Percentiles rank a stretch among this genome's conserved stretches.
Evolutionary conservation across 2,329 filamentous ascomycete genomes (phyloP).

Genomic region (Aspergillus sojae): DNA sequence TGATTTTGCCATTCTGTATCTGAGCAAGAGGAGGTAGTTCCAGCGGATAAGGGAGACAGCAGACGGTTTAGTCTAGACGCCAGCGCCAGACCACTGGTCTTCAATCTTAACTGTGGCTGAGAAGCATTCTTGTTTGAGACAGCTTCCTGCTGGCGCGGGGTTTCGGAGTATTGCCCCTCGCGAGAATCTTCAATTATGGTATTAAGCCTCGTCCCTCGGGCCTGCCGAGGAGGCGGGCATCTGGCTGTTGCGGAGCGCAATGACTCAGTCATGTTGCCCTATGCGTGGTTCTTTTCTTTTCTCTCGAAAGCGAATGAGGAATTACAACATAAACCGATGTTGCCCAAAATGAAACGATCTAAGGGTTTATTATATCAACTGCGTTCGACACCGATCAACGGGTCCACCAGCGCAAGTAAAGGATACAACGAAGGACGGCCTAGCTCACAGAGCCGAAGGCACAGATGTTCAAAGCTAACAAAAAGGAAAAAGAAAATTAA

Average conservation of each 20-base stretch:
- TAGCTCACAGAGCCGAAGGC: conserved; percentile 40
- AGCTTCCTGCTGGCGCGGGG: conserved; percentile 12
- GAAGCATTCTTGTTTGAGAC: conserved; percentile 6
- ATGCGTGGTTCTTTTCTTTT: conserved; percentile 18
- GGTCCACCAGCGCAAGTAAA: conserved; percentile 25
- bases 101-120: conserved; percentile 37
- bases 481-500: conserved; percentile 26
- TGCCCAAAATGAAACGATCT: conserved; percentile 18
- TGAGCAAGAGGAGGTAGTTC: conserved; percentile 44
- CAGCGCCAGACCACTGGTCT: conserved; percentile 34
- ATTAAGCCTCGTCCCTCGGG: conserved; percentile 61
- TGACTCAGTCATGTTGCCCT: conserved; percentile 49
- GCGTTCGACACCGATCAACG: conserved; percentile 38
- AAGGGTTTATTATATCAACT: conserved; percentile 31
- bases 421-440: conserved; percentile 28
- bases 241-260: conserved; percentile 54
- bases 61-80: conserved; percentile 28
- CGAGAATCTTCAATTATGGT: conserved; percentile 63
- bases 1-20: conserved; percentile 63
- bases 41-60: conserved; percentile 37
- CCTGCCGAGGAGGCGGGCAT: conserved; percentile 59
- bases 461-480: conserved; percentile 20
- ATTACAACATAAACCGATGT: conserved; percentile 14
- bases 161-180: conserved; percentile 31
- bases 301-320: not conserved